These are phyloP conservation scores for Neonectria coccinea DNA, from an alignment of 2,329 filamentous ascomycete genomes.

Conservation along the genomic window DNA sequence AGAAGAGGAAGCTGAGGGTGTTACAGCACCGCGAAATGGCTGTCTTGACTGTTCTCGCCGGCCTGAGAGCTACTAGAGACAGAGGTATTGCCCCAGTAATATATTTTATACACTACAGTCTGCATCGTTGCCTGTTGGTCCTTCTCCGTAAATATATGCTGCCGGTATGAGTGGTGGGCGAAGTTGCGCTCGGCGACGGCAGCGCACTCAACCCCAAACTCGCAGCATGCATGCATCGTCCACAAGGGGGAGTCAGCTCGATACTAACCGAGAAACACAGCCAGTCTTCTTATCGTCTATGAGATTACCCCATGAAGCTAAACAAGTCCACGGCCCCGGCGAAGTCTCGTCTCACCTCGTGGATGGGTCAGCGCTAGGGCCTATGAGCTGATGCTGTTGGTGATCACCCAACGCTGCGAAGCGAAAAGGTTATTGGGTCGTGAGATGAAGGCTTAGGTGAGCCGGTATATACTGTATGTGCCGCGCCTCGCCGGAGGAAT, in stretches of 20 bases:
- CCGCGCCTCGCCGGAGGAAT: neutral
- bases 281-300: neutral
- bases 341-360: neutral
- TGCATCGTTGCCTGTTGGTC: neutral
- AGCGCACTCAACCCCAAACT: neutral
- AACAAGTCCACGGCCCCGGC: neutral
- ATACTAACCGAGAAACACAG: neutral
- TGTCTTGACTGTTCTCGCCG: slow-evolving; percentile 1
- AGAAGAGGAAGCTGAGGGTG: slow-evolving; percentile 15
- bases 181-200: neutral
- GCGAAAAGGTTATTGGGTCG: slow-evolving; percentile 10
- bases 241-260: slow-evolving; percentile 2
- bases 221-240: slow-evolving; percentile 11
- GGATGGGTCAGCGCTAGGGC: slow-evolving; percentile 22
- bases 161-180: neutral
- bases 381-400: neutral
- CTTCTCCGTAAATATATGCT: too few species aligned
- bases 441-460: slow-evolving; percentile 22
- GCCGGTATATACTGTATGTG: slow-evolving; percentile 1
- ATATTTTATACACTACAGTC: neutral
- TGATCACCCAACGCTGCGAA: neutral
- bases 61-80: neutral
- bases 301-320: neutral
- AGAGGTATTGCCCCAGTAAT: neutral
- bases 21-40: slow-evolving; percentile 13